Evolutionary conservation across 2,329 filamentous ascomycete species (phyloP), one percentile per base, ranked within the genome.

Genomic region (Aureobasidium mangrovei): DNA sequence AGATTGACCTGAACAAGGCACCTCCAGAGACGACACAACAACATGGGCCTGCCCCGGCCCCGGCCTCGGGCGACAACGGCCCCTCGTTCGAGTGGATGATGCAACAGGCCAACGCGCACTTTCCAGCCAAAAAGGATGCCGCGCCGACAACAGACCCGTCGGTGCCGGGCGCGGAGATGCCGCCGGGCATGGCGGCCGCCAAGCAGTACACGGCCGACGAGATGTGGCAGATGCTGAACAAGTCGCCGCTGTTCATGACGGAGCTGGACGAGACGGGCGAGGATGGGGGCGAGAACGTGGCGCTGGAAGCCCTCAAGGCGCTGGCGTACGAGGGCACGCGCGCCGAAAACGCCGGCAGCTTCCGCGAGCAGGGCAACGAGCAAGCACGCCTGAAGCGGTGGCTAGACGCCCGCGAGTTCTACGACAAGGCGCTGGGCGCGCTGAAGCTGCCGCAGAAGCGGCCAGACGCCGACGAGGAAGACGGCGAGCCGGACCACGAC

Each of bases 351-450:
- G 86, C 84, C 24, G 73, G 79, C 42, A 88, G 88, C 60, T 96
- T 96, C 74, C 89, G 93, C 64, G 85, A 91, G 67, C 87, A 89
- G 61, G 93, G 93, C 33, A 98, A 98, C 68, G 91, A 97, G 63
- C 84, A 81, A 64, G 95, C 94, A 66, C 78, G 79, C 62, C 77
- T 77, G 54, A 84, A 83, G 69, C 77, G 81, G 45, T 95, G 86
- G 82, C 75, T 70, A 28, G 90, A 97, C 69, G 93, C 91, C 3
- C 85, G 86, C 66, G 90, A 95, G 69, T 96, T 91, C 69, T 98
- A 98, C 69, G 81, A 79, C 31, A 93, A 95, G 72, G 91, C 85
- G n/a, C 77, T 96, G 51, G 74, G 81, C 8, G 80, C 94, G 5
- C 71, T 96, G 18, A 76, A 78, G 8, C 74, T 74, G 4, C 84